Evolutionary conservation across 441 rosid genomes (phyloP), one percentile per base, ranked within the genome.

Genomic region (Euphorbia schlechtendalii): DNA sequence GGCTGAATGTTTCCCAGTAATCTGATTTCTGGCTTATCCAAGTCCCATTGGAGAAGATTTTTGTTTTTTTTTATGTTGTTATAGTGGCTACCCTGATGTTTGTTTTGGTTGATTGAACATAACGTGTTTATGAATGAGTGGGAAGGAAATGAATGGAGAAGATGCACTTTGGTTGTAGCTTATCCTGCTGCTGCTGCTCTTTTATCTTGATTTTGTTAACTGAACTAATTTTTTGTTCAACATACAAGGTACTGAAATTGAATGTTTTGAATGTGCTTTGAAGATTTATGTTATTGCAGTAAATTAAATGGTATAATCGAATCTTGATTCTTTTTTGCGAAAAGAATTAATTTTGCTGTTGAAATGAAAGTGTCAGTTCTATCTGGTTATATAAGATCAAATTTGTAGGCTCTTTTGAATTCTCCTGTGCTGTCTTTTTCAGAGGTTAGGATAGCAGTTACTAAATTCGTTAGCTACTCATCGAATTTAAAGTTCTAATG

Each of bases 1-100:
- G 98, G 99, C 83, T 94, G 4, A 96, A 92, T 40, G 97, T 81
- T 25, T 79, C 88, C 2, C 98, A 94, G 92, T 94, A 64, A 82
- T 79, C 4, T 41, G 18, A 27, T 38, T 25, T 22, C 48, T n/a
- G 10, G 38, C 52, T 38, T 53, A n/a, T 54, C 21, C 52, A 38
- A 57, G 22, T 57, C 32, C 10, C 20, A 1, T 14, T 54, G 69
- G 68, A 52, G 48, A 48, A 13, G 60, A 56, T n/a, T 61, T 72
- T 56, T 70, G 59, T 54, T 66, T 25, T 38, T 3, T 32, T 28
- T 53, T 18, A 34, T 70, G 66, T 69, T 65, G 56, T 43, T 55
- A 15, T 32, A 20, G 24, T 27, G 49, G 56, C 48, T 28, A 32
- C 41, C 20, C 43, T 62, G 22, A 43, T 55, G 48, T 59, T 18